These are phyloP conservation scores for Pseudonitzschia pungens DNA, from an alignment of 108 stramenopile species.

Conservation along the genomic window DNA sequence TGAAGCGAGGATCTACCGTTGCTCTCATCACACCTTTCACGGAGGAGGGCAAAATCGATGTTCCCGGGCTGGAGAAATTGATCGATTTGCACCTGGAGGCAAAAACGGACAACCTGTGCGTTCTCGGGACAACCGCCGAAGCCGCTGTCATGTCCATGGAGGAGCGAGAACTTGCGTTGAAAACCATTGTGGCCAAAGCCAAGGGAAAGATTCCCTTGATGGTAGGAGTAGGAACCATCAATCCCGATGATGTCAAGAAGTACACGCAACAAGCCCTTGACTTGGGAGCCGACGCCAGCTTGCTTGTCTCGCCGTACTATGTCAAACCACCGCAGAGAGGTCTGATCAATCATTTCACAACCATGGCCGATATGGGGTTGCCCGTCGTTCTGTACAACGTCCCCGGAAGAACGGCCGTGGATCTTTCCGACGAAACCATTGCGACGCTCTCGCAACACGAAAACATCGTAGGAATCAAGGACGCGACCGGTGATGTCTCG, in stretches of 20 bases:
- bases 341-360: conserved; percentile 74
- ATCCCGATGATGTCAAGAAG: conserved; percentile 65
- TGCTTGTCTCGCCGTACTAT: conserved; percentile 94
- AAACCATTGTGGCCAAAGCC: conserved; percentile 65
- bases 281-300: conserved; percentile 84
- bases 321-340: conserved; percentile 91
- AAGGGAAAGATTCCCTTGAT: conserved; percentile 76
- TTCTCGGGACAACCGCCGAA: conserved; percentile 94
- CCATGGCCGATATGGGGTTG: conserved; percentile 79
- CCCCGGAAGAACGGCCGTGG: conserved; percentile 72
- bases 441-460: conserved; percentile 58
- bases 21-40: conserved; percentile 91
- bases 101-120: conserved; percentile 86
- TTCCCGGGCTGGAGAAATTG: conserved; percentile 60
- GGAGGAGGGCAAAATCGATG: conserved; percentile 66
- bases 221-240: conserved; percentile 85
- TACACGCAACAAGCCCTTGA: conserved; percentile 86
- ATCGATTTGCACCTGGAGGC: conserved; percentile 72
- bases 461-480: conserved; percentile 85
- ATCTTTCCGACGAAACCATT: conserved; percentile 68
- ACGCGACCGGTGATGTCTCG: conserved; percentile 82
- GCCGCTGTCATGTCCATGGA: conserved; percentile 75
- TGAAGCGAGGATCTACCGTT: conserved; percentile 72
- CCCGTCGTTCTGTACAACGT: conserved; percentile 94
- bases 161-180: conserved; percentile 76